Evolutionary conservation across 768 basidiomycete species (phyloP).

Genomic region (Russula abietina): DNA sequence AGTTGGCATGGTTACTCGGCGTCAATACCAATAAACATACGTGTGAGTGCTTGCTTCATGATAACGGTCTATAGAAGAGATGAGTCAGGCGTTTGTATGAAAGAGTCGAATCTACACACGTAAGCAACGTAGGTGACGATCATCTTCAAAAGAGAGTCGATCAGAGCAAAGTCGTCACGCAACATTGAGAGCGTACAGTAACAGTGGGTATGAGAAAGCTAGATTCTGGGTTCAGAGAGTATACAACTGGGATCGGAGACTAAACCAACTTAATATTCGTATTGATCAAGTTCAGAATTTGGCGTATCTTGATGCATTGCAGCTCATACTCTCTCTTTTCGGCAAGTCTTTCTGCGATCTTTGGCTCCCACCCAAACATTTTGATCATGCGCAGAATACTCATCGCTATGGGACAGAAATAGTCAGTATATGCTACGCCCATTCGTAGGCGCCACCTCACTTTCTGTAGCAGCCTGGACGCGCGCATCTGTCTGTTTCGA

Average conservation of each 20-base stretch:
- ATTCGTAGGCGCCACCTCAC: constrained; percentile 21
- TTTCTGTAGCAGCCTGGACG: constrained; percentile 42
- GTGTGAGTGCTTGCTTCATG: constrained; percentile 33
- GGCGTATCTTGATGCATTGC: constrained; percentile 32
- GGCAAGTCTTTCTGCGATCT: constrained; percentile 33
- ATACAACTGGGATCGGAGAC: not conserved
- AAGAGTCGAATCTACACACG: constrained; percentile 1
- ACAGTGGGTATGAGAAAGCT: constrained; percentile 37
- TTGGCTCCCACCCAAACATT: constrained; percentile 59
- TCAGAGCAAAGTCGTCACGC: not conserved
- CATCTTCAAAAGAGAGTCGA: constrained; percentile 27
- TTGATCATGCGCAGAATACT: constrained; percentile 44
- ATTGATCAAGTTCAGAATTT: constrained; percentile 34
- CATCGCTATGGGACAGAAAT: constrained; percentile 28
- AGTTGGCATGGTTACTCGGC: not conserved
- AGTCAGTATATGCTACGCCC: not conserved
- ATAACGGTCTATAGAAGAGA: constrained; percentile 28
- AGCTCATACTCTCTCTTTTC: constrained; percentile 39
- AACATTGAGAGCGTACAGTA: constrained; percentile 25
- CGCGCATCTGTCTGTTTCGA: constrained; percentile 39
- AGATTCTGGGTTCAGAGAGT: not conserved
- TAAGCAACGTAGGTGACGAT: constrained; percentile 35
- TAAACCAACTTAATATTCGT: constrained; percentile 30
- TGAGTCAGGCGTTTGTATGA: not conserved
- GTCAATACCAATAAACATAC: not conserved